Evolutionary conservation across 768 basidiomycete species (phyloP), one percentile per base, ranked within the genome.

Genomic region (Mycena venus): DNA sequence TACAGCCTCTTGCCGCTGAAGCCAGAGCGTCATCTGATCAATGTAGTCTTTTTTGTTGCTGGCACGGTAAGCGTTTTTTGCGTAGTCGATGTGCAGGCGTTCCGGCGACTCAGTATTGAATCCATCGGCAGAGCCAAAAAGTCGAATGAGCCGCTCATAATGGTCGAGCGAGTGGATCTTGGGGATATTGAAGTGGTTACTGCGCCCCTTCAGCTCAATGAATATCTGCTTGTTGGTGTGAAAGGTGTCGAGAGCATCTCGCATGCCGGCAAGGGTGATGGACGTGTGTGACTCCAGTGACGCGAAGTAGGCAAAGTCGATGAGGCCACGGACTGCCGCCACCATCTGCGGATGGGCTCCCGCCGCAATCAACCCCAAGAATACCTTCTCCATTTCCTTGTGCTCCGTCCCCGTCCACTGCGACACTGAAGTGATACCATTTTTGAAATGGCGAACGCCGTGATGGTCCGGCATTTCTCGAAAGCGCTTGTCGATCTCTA

Each of bases 1-100:
- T 6, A 68, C 49, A 1, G 67, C 12, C 65, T 87, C 85, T 38
- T n/a, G 83, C 8, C 80, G 76, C 7, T 73, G 59, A 0, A 87
- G 77, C 82, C 82, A 85, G 3, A 42, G 32, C 0, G 81, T 79
- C 86, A 87, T 88, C 63, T 86, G 86, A n/a, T 60, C 56, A n/a
- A 77, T 53, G 55, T 80, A 79, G 47, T 83, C 79, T 2, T 76
- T 68, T 59, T 70, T 72, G n/a, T 83, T 84, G 25, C 42, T 77
- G 0, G 77, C 75, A 12, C 75, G 27, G 32, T 79, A 81, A 0
- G 77, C 79, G 14, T 79, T 66, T 71, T 88, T n/a, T n/a, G n/a
- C n/a, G n/a, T n/a, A n/a, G n/a, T n/a, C n/a, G n/a, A n/a, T n/a
- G n/a, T n/a, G n/a, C 87, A 4, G 79, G 2, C 79, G 79, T 72